phyloP scores from a whole-genome alignment of 495 filamentous ascomycete species.

The Mytilinidion resinicola region DNA sequence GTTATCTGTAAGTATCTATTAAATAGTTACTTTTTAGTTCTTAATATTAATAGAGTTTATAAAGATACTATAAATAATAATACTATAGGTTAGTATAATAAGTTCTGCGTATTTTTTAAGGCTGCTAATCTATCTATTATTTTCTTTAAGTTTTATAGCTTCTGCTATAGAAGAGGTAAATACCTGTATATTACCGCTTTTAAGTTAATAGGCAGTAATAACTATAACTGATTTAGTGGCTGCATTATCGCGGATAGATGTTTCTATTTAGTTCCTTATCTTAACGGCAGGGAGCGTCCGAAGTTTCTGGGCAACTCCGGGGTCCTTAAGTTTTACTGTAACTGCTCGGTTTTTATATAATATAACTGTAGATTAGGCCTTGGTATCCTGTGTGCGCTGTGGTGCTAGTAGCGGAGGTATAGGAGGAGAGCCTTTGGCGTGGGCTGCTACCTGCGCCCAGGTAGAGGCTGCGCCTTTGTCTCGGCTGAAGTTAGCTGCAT shows the following conservation, averaged over 20 bases:
- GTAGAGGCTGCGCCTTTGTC: not conserved
- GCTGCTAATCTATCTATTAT: not conserved
- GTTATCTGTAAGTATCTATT: slow-evolving; percentile 25
- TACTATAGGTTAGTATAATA: not conserved
- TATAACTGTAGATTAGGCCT: slow-evolving; percentile 1
- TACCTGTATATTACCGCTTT: not conserved
- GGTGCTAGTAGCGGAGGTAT: not conserved
- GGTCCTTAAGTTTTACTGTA: not conserved
- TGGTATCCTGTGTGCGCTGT: not conserved
- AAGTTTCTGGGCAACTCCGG: not conserved
- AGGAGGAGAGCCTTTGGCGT: slow-evolving; percentile 1
- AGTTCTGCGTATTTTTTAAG: not conserved
- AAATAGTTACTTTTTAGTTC: slow-evolving; percentile 21
- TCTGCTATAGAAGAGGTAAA: not conserved
- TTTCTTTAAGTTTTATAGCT: slow-evolving; percentile 1
- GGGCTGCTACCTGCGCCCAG: not conserved
- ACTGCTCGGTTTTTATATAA: not conserved
- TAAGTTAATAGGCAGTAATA: not conserved
- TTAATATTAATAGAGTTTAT: slow-evolving; percentile 26
- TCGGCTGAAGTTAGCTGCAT: slow-evolving; percentile 1
- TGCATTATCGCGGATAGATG: not conserved
- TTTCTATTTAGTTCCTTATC: slow-evolving; percentile 1
- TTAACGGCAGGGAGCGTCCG: not conserved
- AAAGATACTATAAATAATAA: not conserved
- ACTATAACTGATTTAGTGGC: slow-evolving; percentile 1